Evolutionary conservation across 352 stramenopile species (phyloP).

Genomic region (Pythium chondricola): DNA sequence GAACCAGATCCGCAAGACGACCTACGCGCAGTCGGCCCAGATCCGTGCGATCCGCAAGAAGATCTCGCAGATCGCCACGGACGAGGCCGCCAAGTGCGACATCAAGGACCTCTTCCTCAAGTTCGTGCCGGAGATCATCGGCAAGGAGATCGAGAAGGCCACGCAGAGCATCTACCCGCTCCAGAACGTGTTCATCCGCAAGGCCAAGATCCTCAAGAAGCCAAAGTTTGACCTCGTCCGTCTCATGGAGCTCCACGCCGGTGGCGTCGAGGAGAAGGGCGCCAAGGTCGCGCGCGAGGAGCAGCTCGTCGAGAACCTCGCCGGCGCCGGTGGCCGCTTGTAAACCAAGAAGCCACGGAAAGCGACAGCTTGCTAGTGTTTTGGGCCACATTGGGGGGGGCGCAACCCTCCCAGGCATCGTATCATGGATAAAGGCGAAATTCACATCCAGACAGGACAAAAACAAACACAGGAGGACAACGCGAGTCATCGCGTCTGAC

Average conservation of each 20-base stretch:
- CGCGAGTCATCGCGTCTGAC: too few relatives aligned
- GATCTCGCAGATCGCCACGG: conserved; percentile 98
- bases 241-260: conserved; percentile 99
- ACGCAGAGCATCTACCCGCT: conserved; percentile 98
- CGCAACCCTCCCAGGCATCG: too few relatives aligned
- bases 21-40: conserved; percentile 98
- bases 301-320: conserved; percentile 84
- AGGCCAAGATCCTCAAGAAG: conserved; percentile 99
- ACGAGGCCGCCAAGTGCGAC: conserved; percentile 97
- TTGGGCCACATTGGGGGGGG: conserved; percentile 3
- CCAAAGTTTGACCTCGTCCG: conserved; percentile 99
- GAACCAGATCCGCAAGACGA: conserved; percentile 99
- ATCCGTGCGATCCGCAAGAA: conserved; percentile 97
- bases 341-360: conserved; percentile 39
- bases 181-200: conserved; percentile 99
- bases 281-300: conserved; percentile 87
- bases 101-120: conserved; percentile 99
- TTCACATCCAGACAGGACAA: conserved; percentile 19
- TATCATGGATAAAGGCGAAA: conserved; percentile 85
- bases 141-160: conserved; percentile 97
- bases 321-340: conserved; percentile 81
- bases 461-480: not conserved
- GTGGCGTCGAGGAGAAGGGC: conserved; percentile 89
- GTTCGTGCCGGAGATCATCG: conserved; percentile 98
- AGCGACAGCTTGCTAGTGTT: conserved; percentile 19